Evolutionary conservation across 1,139 yeast genomes (phyloP).

Genomic region (Yamadazyma dushanensis): DNA sequence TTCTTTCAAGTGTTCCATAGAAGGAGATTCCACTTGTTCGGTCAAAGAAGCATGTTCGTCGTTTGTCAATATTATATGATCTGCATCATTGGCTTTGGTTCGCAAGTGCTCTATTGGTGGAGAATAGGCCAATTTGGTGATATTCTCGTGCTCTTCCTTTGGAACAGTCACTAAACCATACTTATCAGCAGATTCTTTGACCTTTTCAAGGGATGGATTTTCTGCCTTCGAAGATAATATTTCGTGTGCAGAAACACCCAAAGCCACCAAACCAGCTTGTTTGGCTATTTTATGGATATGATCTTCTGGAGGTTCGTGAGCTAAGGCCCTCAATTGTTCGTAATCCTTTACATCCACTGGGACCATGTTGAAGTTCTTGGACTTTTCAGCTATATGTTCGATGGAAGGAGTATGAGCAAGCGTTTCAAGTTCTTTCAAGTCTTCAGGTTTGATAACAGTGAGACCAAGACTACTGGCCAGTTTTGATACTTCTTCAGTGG

Average conservation of each 20-base stretch:
- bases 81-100: slow-evolving; percentile 22
- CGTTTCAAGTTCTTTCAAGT: slow-evolving; percentile 9
- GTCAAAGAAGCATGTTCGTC: slow-evolving; percentile 11
- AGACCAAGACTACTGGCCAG: slow-evolving; percentile 15
- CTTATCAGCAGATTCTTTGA: slow-evolving; percentile 13
- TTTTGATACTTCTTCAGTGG: slow-evolving; percentile 14
- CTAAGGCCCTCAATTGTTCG: slow-evolving; percentile 18
- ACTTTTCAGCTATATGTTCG: slow-evolving; percentile 26
- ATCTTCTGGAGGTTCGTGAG: slow-evolving; percentile 16
- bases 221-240: slow-evolving; percentile 14
- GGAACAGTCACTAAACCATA: slow-evolving; percentile 16
- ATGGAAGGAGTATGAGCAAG: slow-evolving; percentile 24
- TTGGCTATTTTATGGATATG: slow-evolving; percentile 18
- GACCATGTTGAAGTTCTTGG: slow-evolving; percentile 18
- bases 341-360: slow-evolving; percentile 18
- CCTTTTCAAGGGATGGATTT: slow-evolving; percentile 17
- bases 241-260: slow-evolving; percentile 16
- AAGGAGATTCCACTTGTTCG: slow-evolving; percentile 18
- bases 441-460: slow-evolving; percentile 9
- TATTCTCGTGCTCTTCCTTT: slow-evolving; percentile 17
- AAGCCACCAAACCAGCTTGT: slow-evolving; percentile 12
- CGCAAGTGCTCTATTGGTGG: slow-evolving; percentile 29
- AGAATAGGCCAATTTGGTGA: slow-evolving; percentile 17
- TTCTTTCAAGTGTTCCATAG: slow-evolving; percentile 20
- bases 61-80: slow-evolving; percentile 10